Evolutionary conservation across 2,329 filamentous ascomycete species (phyloP), one percentile per base, ranked within the genome.

Genomic region (Fusarium sp.): DNA sequence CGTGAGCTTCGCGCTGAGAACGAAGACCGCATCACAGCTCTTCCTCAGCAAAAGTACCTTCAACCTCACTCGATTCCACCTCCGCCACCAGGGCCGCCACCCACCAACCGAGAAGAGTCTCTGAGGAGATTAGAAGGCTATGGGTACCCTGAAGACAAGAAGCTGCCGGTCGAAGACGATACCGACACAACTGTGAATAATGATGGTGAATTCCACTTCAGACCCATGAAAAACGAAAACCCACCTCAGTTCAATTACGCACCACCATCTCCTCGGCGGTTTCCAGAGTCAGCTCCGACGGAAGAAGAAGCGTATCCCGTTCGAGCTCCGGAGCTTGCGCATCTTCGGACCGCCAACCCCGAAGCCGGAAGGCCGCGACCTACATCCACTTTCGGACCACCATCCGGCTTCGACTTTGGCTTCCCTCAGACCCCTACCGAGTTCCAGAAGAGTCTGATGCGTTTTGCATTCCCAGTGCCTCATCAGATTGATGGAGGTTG

Each of bases 381-480:
- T 1, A 85, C 81, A 1, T 85, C 83, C 42, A 85, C 83, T 3
- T 85, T 86, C 58, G 85, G 84, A 10, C 84, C 85, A 12, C 84
- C 85, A 1, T 83, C 83, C 0, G 85, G 84, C n/a, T 91, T 91
- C 70, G 88, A 91, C 69, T 91, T 91, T 72, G 92, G 92, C 15
- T 96, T 96, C 76, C 90, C 91, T 1, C 86, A 87, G 58, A 93
- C 92, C 25, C 92, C 93, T 7, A 93, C 91, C 1, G 89, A 93
- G 69, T 92, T 96, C 76, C 92, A 96, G 73, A 94, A 93, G 81
- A 92, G 87, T 68, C 80, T 96, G 45, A 94, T 96, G 88, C 90
- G 92, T 13, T 97, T 95, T 73, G 93, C 93, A 1, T 96, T 96
- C 74, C 86, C 93, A 0, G 80, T 87, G 32, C 84, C 85, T 29